Conservation (phyloP, 2,329 filamentous ascomycete species). For the Keithomyces neogunnii region DNA sequence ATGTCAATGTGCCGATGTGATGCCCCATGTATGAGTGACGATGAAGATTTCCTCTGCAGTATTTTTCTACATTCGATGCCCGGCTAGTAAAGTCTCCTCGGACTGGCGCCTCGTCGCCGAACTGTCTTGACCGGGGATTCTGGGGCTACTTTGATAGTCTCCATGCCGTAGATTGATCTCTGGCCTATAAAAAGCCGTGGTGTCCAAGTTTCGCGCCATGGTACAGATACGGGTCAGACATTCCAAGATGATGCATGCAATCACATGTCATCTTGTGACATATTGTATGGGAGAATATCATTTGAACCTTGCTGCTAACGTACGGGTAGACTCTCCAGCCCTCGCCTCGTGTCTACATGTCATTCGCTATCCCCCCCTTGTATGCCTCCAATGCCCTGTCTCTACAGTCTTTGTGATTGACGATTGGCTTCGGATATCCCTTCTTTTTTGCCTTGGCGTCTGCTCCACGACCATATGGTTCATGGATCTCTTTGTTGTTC, state of each 20-base stretch:
- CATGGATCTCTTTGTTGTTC: constrained; percentile 64
- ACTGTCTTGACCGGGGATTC: constrained; percentile 38
- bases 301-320: neutral
- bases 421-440: constrained; percentile 68
- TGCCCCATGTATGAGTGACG: constrained; percentile 5
- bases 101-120: constrained; percentile 23
- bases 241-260: constrained; percentile 8
- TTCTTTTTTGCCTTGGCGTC: constrained; percentile 49
- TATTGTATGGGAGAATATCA: neutral
- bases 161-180: constrained; percentile 48
- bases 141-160: constrained; percentile 49
- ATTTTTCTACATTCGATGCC: constrained; percentile 9
- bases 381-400: constrained; percentile 61
- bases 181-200: constrained; percentile 55
- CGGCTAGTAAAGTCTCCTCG: constrained; percentile 51
- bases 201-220: constrained; percentile 43
- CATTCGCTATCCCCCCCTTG: constrained; percentile 41
- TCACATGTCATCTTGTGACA: neutral
- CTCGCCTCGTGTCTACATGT: constrained; percentile 11
- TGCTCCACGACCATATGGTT: constrained; percentile 64
- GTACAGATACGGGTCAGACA: constrained; percentile 63
- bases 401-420: constrained; percentile 63
- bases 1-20: constrained; percentile 10
- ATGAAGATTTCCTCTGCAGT: constrained; percentile 4
- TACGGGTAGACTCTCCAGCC: neutral